Base-by-base conservation (phyloP, 495 filamentous ascomycete genomes). In the Aspergillus conjunctus region DNA sequence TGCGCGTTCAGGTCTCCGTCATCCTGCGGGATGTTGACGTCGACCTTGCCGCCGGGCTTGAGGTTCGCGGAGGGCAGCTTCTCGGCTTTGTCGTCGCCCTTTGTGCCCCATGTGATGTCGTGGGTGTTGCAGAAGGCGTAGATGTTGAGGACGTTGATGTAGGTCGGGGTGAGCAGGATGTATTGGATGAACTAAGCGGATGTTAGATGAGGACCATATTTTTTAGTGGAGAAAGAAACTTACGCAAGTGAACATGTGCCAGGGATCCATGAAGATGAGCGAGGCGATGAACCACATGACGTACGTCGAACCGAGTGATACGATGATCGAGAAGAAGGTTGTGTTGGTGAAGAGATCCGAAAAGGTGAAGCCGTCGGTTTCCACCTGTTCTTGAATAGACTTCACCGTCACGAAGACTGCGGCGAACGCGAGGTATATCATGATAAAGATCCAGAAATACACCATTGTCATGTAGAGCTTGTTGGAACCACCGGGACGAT, bases 41-140 rank as follows among this genome's bases (percentile, higher is more conserved):
- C 91, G 68, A 95, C 92, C 79, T 95, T 92, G 59, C 95, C 95
- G 70, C 91, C 91, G 17, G 89, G 86, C 68, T 97, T 97, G 8
- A 92, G 84, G 57, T 83, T 90, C 52, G 90, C 93, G 6, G 84
- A 88, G 12, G 87, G 87, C 51, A 97, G 79, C 63, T 93, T 92
- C 66, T 91, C 88, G 48, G 90, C 78, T 69, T 92, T 94, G 80
- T 94, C 91, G 66, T 96, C 93, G 57, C 93, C 93, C 72, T 96
- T 97, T 14, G 93, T 97, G 70, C 93, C 93, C 93, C 93, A 97
- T 11, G 92, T 94, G 58, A 97, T 93, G 64, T 97, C 93, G 80
- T 97, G 93, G 21, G 92, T 96, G 72, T 97, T 97, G 73, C 93
- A 97, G 81, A 97, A 97, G 62, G 93, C 93, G 74, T 97, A 97